Evolutionary conservation across 2,329 filamentous ascomycete genomes (phyloP).

Genomic region (Coleophoma crateriformis): DNA sequence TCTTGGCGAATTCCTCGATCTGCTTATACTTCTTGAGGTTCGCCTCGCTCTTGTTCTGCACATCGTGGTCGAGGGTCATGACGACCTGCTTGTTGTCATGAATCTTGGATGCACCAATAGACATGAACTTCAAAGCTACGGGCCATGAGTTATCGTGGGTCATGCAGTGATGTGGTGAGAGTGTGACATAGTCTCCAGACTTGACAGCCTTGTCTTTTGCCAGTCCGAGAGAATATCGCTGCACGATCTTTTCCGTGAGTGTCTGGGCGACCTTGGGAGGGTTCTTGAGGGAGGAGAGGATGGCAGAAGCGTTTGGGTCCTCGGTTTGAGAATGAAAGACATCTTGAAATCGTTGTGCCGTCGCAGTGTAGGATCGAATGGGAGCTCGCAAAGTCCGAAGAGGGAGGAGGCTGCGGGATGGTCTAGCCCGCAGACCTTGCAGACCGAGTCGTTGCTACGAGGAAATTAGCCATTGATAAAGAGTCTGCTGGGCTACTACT

Average conservation of each 20-base stretch:
- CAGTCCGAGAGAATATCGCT: conserved; percentile 72
- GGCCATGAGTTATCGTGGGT: conserved; percentile 83
- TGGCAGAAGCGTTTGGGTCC: conserved; percentile 40
- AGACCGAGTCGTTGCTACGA: conserved; percentile 20
- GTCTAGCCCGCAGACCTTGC: conserved; percentile 21
- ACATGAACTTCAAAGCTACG: conserved; percentile 72
- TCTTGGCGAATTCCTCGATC: conserved; percentile 76
- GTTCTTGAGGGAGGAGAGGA: conserved; percentile 45
- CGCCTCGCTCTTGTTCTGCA: conserved; percentile 72
- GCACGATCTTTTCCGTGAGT: conserved; percentile 88
- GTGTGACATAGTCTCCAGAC: conserved; percentile 77
- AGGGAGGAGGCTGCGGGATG: conserved; percentile 17
- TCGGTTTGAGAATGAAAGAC: conserved; percentile 62
- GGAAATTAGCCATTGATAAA: neutral
- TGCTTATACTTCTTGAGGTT: conserved; percentile 79
- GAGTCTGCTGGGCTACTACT: neutral
- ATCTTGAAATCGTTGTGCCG: conserved; percentile 34
- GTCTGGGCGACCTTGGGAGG: conserved; percentile 55
- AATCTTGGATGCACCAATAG: conserved; percentile 71
- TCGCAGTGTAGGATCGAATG: conserved; percentile 20
- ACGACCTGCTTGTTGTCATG: conserved; percentile 70
- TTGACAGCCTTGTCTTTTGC: conserved; percentile 68
- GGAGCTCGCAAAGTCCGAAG: conserved; percentile 14
- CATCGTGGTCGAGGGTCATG: conserved; percentile 82
- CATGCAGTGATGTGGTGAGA: conserved; percentile 71